Evolutionary conservation across 176 grass and related monocot species (phyloP).

Genomic region (Oryza punctata): DNA sequence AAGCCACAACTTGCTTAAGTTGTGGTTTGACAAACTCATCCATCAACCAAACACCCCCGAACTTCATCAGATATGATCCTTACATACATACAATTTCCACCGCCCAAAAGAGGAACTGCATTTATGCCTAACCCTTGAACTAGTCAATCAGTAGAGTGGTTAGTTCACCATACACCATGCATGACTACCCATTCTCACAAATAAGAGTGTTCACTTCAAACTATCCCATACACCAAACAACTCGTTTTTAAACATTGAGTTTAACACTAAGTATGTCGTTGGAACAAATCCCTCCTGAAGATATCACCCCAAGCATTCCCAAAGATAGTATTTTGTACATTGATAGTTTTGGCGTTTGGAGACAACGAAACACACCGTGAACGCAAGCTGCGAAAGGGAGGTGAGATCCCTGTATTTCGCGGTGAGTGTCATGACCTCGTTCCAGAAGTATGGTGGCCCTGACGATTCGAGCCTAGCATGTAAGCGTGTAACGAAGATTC

Average conservation of each 20-base stretch:
- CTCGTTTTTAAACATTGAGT: not conserved
- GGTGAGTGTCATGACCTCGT: conserved; percentile 75
- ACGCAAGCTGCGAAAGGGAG: conserved; percentile 80
- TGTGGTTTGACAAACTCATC: too few relatives aligned
- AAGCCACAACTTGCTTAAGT: too few relatives aligned
- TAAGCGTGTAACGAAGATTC: not conserved
- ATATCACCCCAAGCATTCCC: not conserved
- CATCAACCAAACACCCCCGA: too few relatives aligned
- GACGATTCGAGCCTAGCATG: conserved; percentile 68
- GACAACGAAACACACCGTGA: conserved; percentile 57
- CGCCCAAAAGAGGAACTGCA: not conserved
- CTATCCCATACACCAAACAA: not conserved
- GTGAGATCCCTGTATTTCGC: conserved; percentile 95
- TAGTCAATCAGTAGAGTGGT: not conserved
- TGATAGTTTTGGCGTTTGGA: not conserved
- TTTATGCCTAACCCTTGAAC: not conserved
- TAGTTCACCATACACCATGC: not conserved
- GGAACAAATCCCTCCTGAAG: not conserved
- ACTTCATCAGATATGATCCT: not conserved
- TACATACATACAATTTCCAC: not conserved
- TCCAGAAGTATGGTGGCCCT: conserved; percentile 76
- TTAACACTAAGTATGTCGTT: not conserved
- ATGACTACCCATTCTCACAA: not conserved
- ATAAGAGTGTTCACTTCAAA: not conserved
- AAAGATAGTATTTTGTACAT: not conserved